A percentile compares a stretch with the other conserved stretches of the same genome.
Evolutionary conservation across 2,329 filamentous ascomycete genomes (phyloP).

Genomic region (Aureobasidium sp.): DNA sequence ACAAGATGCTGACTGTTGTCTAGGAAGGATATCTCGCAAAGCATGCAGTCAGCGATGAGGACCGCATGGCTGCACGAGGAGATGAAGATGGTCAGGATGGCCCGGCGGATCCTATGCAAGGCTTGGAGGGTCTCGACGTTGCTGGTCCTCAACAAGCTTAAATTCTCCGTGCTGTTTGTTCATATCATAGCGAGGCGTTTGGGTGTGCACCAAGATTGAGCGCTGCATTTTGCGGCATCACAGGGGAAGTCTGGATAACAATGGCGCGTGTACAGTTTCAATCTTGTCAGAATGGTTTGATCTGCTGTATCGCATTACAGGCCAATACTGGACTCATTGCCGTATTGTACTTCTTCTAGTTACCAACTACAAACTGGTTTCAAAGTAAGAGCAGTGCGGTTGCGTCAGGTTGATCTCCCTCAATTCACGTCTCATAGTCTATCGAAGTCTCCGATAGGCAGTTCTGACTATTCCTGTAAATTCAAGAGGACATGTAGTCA

Average conservation of each 20-base stretch:
- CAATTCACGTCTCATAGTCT: not conserved
- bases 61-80: slow-evolving; percentile 52
- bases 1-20: slow-evolving; percentile 20
- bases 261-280: not conserved
- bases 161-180: slow-evolving; percentile 21
- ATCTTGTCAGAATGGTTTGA: not conserved
- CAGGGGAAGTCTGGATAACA: not conserved
- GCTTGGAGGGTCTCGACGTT: slow-evolving; percentile 84
- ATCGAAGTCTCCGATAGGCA: not conserved
- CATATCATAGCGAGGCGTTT: slow-evolving; percentile 11
- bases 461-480: not conserved
- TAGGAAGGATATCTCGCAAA: slow-evolving; percentile 92
- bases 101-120: slow-evolving; percentile 86
- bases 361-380: no score
- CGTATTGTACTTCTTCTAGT: no score
- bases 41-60: slow-evolving; percentile 77
- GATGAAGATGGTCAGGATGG: slow-evolving; percentile 44
- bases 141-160: slow-evolving; percentile 79
- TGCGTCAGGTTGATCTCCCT: no score
- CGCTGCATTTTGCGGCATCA: no score
- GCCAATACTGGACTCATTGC: not conserved
- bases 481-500: not conserved
- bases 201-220: not conserved
- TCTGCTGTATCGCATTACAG: not conserved
- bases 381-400: no score